Conservation (phyloP, 495 filamentous ascomycete species). For the Penicillium silybi region DNA sequence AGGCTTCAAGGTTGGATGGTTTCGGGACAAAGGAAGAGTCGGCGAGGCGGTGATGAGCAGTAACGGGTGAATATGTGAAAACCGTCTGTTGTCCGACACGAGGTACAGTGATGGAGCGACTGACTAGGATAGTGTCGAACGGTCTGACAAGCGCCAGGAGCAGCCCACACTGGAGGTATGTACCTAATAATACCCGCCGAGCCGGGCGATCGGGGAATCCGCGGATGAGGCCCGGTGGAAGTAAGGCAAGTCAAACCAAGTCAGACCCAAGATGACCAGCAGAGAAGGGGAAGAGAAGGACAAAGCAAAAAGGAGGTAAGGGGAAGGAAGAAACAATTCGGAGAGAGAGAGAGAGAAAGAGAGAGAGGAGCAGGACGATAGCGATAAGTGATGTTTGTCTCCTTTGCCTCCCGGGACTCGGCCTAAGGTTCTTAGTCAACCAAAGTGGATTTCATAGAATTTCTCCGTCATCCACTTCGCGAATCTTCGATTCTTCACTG, state of each 20-base stretch:
- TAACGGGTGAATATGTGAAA: neutral
- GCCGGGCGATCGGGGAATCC: conserved; percentile 5
- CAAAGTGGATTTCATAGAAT: neutral
- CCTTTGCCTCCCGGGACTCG: conserved; percentile 12
- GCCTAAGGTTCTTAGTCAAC: neutral
- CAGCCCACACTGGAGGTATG: conserved; percentile 13
- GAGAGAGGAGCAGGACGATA: conserved; percentile 10
- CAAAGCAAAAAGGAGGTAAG: conserved; percentile 1
- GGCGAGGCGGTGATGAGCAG: neutral
- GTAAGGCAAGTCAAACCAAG: too few relatives aligned
- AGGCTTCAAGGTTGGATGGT: neutral
- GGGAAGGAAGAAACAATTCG: conserved; percentile 7
- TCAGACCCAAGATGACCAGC: neutral
- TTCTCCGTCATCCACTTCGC: conserved; percentile 11
- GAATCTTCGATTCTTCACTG: neutral
- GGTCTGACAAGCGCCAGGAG: conserved; percentile 15
- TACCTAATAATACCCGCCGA: conserved; percentile 19
- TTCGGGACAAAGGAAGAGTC: conserved; percentile 12
- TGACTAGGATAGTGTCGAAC: conserved; percentile 5
- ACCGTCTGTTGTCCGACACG: conserved; percentile 7
- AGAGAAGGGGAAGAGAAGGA: neutral
- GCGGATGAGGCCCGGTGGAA: neutral
- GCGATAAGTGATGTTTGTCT: conserved; percentile 31
- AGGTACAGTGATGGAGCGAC: conserved; percentile 7
- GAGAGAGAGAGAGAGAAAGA: conserved; percentile 5